phyloP scores from a whole-genome alignment of 805 yeast genomes.

The Barnettozyma populi region DNA sequence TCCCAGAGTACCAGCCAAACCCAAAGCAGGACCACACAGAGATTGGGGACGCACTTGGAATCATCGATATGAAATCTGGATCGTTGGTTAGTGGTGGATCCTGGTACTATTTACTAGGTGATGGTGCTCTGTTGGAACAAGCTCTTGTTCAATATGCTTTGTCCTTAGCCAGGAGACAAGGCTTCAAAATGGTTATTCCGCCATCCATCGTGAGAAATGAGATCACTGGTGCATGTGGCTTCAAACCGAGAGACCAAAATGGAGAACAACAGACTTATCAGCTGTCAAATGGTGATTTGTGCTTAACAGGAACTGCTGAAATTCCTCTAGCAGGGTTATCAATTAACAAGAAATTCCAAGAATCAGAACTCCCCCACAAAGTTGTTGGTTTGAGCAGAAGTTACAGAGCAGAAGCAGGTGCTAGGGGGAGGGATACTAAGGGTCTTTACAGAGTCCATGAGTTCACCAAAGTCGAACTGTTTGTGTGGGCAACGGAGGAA shows the following conservation, averaged over 20 bases:
- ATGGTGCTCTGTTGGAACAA: conserved; percentile 84
- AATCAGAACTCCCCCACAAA: conserved; percentile 45
- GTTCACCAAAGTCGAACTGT: conserved; percentile 90
- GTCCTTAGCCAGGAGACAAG: conserved; percentile 54
- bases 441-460: conserved; percentile 95
- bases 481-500: conserved; percentile 57
- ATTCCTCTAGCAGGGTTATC: conserved; percentile 84
- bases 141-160: conserved; percentile 82
- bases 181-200: conserved; percentile 69
- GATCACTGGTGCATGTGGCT: conserved; percentile 85
- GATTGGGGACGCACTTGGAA: conserved; percentile 61
- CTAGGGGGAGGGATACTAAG: conserved; percentile 86
- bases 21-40: conserved; percentile 51
- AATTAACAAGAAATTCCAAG: conserved; percentile 42
- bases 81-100: conserved; percentile 73
- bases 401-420: conserved; percentile 95
- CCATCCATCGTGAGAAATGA: conserved; percentile 83
- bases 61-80: conserved; percentile 69
- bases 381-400: conserved; percentile 80
- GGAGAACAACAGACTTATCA: conserved; percentile 82
- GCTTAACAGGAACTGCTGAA: conserved; percentile 92
- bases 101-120: conserved; percentile 80
- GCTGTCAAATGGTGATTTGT: conserved; percentile 46
- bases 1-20: conserved; percentile 23
- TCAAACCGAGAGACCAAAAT: conserved; percentile 84